Evolutionary conservation across 768 basidiomycete species (phyloP), one percentile per base, ranked within the genome.

Genomic region (Termitomyces sp.): DNA sequence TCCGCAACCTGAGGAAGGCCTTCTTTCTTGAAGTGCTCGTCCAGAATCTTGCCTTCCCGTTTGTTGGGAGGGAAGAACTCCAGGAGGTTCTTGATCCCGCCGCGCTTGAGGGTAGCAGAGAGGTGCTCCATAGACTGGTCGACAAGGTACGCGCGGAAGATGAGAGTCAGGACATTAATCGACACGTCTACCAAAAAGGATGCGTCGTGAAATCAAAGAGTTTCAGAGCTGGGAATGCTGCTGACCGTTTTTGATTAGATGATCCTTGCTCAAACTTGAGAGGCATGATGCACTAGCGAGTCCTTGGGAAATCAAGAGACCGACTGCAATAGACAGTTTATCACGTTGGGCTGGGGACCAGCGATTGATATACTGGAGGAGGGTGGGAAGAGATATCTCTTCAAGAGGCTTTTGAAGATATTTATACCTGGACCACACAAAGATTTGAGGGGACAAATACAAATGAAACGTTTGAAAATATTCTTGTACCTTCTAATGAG

Each of bases 331-430:
- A 41, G 90, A 82, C 51, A 98, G 77, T 74, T 94, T 96, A 66
- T 93, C 87, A 58, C 85, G 83, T 73, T 90, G 85, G 15, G 74
- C 77, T 5, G 80, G 68, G 2, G 84, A 71, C 93, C 93, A 98
- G 65, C 88, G 88, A 66, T 91, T 83, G 67, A 87, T 84, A 66
- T 93, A 93, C 71, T 98, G 94, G 57, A 99, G 74, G 47, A 98
- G 78, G 44, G 79, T 79, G 3, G 92, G 91, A 14, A 98, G 79
- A 53, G 90, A 80, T 35, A 78, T 81, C 68, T 85, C 88, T 71
- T 98, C 96, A 46, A 99, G 85, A 43, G 96, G 93, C 71, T 88
- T 93, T 73, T 98, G 96, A 64, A 99, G 90, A 80, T 98, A 99
- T 73, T 98, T 98, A 81, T 98, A 98, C 74, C 94, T 96, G 66